These are phyloP conservation scores for Penicillium sp. DNA, from an alignment of 2,329 filamentous ascomycete genomes.

Conservation along the genomic window DNA sequence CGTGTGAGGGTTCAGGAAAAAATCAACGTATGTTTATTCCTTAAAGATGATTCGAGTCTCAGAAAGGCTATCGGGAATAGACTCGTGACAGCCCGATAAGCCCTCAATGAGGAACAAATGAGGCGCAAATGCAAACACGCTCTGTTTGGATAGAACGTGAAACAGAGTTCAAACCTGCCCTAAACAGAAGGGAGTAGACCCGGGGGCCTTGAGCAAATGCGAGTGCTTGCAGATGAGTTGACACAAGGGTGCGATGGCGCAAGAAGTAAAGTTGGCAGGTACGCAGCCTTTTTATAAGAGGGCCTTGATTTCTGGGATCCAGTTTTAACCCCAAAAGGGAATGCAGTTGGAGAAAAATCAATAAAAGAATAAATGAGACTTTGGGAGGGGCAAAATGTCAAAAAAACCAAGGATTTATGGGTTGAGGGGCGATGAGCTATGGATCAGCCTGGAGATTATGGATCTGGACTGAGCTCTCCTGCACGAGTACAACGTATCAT, in stretches of 20 bases:
- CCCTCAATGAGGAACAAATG: not conserved
- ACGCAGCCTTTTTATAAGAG: slow-evolving; percentile 14
- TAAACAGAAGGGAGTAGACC: slow-evolving; percentile 5
- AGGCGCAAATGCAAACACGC: not conserved
- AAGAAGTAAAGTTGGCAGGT: slow-evolving; percentile 12
- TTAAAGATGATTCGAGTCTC: not conserved
- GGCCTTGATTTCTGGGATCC: not conserved
- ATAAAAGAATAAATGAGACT: not conserved
- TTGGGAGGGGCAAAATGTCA: not conserved
- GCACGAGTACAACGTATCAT: too few species aligned
- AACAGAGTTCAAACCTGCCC: slow-evolving; percentile 1
- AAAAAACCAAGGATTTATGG: not conserved
- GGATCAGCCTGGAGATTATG: not conserved
- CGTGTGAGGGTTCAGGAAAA: not conserved
- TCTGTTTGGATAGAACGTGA: not conserved
- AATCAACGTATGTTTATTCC: not conserved
- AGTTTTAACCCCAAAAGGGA: not conserved
- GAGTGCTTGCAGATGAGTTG: slow-evolving; percentile 15
- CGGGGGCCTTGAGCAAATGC: slow-evolving; percentile 15
- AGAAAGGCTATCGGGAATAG: slow-evolving; percentile 15
- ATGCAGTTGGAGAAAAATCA: not conserved
- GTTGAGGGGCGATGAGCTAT: not conserved
- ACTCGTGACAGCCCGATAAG: slow-evolving; percentile 9
- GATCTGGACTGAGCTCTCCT: not conserved
- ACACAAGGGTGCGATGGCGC: slow-evolving; percentile 18